These are phyloP conservation scores for Fonsecaea pedrosoi DNA, from an alignment of 2,329 filamentous ascomycete genomes.

Conservation along the genomic window DNA sequence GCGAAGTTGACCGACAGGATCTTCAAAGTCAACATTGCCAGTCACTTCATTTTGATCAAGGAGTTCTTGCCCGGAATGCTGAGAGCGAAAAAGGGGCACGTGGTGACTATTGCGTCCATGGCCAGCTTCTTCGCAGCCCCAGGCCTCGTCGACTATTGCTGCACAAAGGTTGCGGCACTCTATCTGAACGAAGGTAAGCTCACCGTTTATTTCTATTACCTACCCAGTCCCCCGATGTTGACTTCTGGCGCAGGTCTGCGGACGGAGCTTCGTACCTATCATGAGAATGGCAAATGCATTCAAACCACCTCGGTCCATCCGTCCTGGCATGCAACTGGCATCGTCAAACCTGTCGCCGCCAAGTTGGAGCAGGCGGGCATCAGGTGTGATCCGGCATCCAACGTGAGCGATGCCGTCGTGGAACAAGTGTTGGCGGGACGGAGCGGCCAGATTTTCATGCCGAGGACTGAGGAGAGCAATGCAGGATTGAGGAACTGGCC, in stretches of 20 bases:
- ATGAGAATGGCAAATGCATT: conserved; percentile 33
- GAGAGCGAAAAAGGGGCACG: conserved; percentile 70
- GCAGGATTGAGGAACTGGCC: conserved; percentile 27
- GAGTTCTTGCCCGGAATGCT: conserved; percentile 73
- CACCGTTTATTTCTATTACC: neutral
- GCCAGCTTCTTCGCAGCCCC: conserved; percentile 68
- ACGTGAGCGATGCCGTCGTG: conserved; percentile 62
- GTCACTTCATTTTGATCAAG: conserved; percentile 70
- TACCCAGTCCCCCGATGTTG: neutral
- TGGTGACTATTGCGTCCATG: conserved; percentile 72
- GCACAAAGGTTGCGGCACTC: conserved; percentile 70
- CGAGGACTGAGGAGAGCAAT: conserved; percentile 25
- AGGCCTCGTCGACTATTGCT: conserved; percentile 71
- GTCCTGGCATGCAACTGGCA: conserved; percentile 37
- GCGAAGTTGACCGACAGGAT: conserved; percentile 68
- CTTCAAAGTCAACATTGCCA: conserved; percentile 73
- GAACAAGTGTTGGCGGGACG: conserved; percentile 45
- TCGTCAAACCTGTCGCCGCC: conserved; percentile 58
- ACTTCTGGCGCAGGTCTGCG: conserved; percentile 47
- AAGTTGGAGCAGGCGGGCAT: conserved; percentile 61
- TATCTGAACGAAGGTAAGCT: conserved; percentile 68
- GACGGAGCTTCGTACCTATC: conserved; percentile 65
- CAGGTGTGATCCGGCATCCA: conserved; percentile 42
- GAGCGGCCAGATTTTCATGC: conserved; percentile 38
- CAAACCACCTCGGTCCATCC: conserved; percentile 38